Base-by-base conservation (phyloP, 2,329 filamentous ascomycete species). In the Stagonosporopsis rhizophila region DNA sequence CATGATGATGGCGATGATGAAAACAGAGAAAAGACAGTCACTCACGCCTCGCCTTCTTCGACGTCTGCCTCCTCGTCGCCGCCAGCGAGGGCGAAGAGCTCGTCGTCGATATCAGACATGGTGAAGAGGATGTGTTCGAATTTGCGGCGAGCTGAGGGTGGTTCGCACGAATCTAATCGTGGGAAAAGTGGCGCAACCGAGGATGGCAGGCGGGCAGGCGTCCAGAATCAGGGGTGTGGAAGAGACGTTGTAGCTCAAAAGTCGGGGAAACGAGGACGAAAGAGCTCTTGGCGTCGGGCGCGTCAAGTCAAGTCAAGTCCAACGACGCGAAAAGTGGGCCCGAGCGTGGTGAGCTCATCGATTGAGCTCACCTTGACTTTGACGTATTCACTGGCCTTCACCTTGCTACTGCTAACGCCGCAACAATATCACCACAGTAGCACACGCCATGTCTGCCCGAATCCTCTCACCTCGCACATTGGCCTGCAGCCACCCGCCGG, bases 1-100 rank as follows among this genome's bases (percentile, higher is more conserved):
- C 28, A 22, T 1, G 12, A 44, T 40, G 61, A 46, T 56, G 64
- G 34, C 28, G 56, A 57, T 53, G 62, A 60, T 46, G 52, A 38
- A 46, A 51, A 58, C 9, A 42, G 15, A 37, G 44, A n/a, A 52
- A 25, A 44, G 42, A 38, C 49, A 23, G 44, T 56, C 44, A 86
- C 90, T 87, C 84, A 94, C 91, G 89, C 85, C 81, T 96, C 91
- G 64, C 91, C 90, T 73, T 96, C 91, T 67, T 91, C 89, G 52
- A 87, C 86, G 44, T 75, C 73, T 52, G 86, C 86, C 42, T 76
- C 73, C 46, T 76, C 73, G 38, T 86, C 87, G 66, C 91, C 92
- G 69, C 92, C 95, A 51, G 93, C 95, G 64, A 98, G 87, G 71
- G 91, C 93, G 63, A 98, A 89, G 64, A 98, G 88, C 80, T 97